Evolutionary conservation across 306 rosid species (phyloP).

Genomic region (Cicer bijugum): DNA sequence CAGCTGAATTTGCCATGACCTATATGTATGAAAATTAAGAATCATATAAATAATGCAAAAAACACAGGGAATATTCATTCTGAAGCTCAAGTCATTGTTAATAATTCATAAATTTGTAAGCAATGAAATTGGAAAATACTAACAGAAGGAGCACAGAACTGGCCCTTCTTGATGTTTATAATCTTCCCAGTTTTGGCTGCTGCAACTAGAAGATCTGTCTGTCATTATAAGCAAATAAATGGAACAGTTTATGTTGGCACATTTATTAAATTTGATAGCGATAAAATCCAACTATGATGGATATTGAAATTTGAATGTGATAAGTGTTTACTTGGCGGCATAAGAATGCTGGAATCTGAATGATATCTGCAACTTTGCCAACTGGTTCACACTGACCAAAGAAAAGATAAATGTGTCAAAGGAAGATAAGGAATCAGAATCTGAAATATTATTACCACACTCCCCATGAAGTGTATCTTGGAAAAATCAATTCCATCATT

Average conservation of each 20-base stretch:
- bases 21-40: constrained; percentile 43
- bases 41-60: constrained; percentile 35
- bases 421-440: constrained; percentile 35
- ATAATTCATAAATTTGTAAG: constrained; percentile 30
- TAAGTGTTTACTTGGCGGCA: constrained; percentile 75
- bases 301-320: constrained; percentile 28
- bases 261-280: neutral
- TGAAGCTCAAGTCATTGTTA: constrained; percentile 14
- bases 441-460: constrained; percentile 4
- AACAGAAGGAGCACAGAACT: constrained; percentile 97
- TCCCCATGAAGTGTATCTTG: neutral
- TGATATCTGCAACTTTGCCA: constrained; percentile 91
- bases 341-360: constrained; percentile 96
- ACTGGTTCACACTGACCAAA: constrained; percentile 81
- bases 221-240: constrained; percentile 53
- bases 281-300: constrained; percentile 7
- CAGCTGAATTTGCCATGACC: constrained; percentile 94
- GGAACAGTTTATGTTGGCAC: constrained; percentile 41
- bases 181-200: constrained; percentile 97
- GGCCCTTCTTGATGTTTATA: constrained; percentile 92
- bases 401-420: constrained; percentile 32
- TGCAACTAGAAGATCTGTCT: constrained; percentile 97
- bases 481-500: constrained; percentile 24
- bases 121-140: constrained; percentile 49
- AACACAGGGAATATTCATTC: neutral